Conservation (phyloP, 2,329 filamentous ascomycete genomes). For the Diaporthe sp. region DNA sequence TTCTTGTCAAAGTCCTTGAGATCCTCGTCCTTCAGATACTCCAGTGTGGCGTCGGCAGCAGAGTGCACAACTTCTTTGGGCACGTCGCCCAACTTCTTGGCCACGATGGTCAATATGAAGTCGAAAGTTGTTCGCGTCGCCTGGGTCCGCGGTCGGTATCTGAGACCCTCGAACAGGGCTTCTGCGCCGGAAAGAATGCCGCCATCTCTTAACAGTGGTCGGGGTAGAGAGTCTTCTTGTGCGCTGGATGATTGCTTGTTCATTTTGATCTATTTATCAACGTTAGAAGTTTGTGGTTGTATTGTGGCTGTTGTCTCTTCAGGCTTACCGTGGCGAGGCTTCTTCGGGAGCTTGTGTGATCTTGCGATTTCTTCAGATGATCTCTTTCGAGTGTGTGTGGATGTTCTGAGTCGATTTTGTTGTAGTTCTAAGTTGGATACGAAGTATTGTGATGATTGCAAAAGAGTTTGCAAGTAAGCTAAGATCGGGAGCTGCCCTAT, state of each 20-base stretch:
- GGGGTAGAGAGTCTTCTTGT: neutral
- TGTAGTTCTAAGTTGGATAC: too few species aligned
- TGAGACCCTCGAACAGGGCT: conserved; percentile 83
- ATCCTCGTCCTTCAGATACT: conserved; percentile 92
- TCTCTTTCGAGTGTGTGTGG: neutral
- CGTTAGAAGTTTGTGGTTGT: conserved; percentile 1
- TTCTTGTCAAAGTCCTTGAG: conserved; percentile 95
- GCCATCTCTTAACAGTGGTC: conserved; percentile 64
- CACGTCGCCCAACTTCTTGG: conserved; percentile 90
- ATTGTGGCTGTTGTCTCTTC: conserved; percentile 3
- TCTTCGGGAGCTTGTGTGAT: neutral
- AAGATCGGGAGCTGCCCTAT: too few species aligned
- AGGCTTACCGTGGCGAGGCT: neutral
- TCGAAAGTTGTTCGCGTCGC: conserved; percentile 95
- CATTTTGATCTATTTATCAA: neutral
- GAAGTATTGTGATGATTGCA: too few species aligned
- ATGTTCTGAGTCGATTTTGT: too few species aligned
- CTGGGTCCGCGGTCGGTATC: conserved; percentile 90
- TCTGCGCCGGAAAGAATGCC: conserved; percentile 89
- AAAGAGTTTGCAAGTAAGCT: too few species aligned
- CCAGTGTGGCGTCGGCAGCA: conserved; percentile 90
- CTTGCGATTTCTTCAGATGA: neutral
- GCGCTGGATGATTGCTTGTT: neutral
- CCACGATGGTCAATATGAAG: conserved; percentile 91
- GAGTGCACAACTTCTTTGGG: conserved; percentile 91